phyloP scores from a whole-genome alignment of 345 rosid genomes.

The Clausena lansium region DNA sequence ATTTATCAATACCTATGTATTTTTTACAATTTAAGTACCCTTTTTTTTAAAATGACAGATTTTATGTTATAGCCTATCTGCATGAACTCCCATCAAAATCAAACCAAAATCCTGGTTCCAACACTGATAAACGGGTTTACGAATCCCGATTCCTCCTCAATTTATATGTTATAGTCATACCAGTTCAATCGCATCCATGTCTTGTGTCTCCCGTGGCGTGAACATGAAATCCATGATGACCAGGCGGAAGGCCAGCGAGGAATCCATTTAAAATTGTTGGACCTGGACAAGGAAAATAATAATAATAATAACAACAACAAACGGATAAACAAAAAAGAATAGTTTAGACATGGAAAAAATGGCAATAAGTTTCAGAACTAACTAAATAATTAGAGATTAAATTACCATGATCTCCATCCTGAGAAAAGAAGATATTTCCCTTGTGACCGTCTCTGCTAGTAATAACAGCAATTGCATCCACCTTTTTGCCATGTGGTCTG shows the following conservation, averaged over 20 bases:
- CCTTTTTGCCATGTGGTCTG: slow-evolving; percentile 87
- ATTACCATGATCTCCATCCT: slow-evolving; percentile 71
- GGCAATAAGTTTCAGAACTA: too few species aligned
- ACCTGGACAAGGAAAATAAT: slow-evolving; percentile 27
- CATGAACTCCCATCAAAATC: too few species aligned
- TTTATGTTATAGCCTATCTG: too few species aligned
- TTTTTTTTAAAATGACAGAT: too few species aligned
- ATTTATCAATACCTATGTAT: too few species aligned
- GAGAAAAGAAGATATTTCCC: slow-evolving; percentile 71
- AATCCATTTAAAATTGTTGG: slow-evolving; percentile 78
- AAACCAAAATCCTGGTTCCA: too few species aligned
- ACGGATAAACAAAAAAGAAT: too few species aligned
- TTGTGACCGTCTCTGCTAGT: slow-evolving; percentile 52
- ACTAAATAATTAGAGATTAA: background rate
- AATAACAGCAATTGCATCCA: slow-evolving; percentile 80
- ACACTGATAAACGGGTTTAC: too few species aligned
- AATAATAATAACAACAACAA: too few species aligned
- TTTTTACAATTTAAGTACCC: too few species aligned
- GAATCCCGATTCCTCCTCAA: too few species aligned
- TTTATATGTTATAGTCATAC: slow-evolving; percentile 32
- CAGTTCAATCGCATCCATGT: slow-evolving; percentile 79
- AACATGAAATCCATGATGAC: slow-evolving; percentile 38
- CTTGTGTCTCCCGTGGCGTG: background rate
- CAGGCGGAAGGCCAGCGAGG: slow-evolving; percentile 85
- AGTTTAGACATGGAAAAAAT: too few species aligned